These are phyloP conservation scores for Nakazawaea ambrosiae DNA, from an alignment of 805 yeast species.

Conservation along the genomic window DNA sequence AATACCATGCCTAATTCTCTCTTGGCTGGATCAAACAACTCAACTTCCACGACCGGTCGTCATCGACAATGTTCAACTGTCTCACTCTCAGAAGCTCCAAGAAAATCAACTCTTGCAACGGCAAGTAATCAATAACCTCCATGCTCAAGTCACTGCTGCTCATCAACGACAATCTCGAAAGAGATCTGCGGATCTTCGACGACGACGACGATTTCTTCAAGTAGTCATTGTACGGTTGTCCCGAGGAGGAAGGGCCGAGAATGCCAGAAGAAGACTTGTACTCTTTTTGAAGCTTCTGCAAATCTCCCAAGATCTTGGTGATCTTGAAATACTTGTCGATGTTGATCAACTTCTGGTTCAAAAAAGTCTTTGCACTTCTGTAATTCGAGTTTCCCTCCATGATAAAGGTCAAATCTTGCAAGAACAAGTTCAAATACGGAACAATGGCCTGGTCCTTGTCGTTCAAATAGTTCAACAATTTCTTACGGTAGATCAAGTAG, in stretches of 20 bases:
- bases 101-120: slow-evolving; percentile 53
- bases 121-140: slow-evolving; percentile 26
- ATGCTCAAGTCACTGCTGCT: background rate
- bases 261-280: slow-evolving; percentile 30
- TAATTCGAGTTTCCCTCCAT: slow-evolving; percentile 73
- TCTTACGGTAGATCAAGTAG: slow-evolving; percentile 59
- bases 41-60: slow-evolving; percentile 67
- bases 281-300: slow-evolving; percentile 62
- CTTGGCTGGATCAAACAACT: slow-evolving; percentile 57
- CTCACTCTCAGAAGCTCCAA: slow-evolving; percentile 67
- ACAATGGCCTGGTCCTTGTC: slow-evolving; percentile 52
- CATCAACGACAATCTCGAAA: slow-evolving; percentile 8
- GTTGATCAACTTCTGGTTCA: slow-evolving; percentile 56
- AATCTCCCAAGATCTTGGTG: slow-evolving; percentile 57
- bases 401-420: slow-evolving; percentile 77
- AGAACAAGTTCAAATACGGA: slow-evolving; percentile 67
- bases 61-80: slow-evolving; percentile 50
- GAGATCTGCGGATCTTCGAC: slow-evolving; percentile 24
- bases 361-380: slow-evolving; percentile 51
- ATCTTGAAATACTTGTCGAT: slow-evolving; percentile 68
- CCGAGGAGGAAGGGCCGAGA: slow-evolving; percentile 15
- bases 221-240: slow-evolving; percentile 15
- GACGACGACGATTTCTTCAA: slow-evolving; percentile 25
- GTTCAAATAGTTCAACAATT: slow-evolving; percentile 47
- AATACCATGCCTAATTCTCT: slow-evolving; percentile 26